phyloP scores from a whole-genome alignment of 352 stramenopile genomes.

The Globisporangium emineosum region DNA sequence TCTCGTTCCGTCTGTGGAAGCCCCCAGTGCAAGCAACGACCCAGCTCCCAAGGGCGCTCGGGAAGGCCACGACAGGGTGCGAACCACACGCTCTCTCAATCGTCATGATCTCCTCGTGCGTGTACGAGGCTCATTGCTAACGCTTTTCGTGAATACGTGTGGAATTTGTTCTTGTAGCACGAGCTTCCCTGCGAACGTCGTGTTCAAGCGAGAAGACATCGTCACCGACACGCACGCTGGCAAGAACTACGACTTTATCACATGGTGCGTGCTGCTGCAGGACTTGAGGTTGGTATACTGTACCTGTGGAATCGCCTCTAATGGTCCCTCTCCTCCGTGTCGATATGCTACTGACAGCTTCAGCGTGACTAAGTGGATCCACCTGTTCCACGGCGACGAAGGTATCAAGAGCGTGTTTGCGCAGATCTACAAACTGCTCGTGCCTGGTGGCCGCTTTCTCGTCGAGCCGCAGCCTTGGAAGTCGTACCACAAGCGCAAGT shows the following conservation, averaged over 20 bases:
- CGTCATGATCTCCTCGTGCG: not conserved
- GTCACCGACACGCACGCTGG: slow-evolving; percentile 51
- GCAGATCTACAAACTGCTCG: slow-evolving; percentile 59
- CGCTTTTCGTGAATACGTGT: not conserved
- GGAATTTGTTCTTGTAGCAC: slow-evolving; percentile 19
- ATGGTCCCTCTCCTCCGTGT: too few relatives aligned
- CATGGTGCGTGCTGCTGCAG: slow-evolving; percentile 37
- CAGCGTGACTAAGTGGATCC: slow-evolving; percentile 91
- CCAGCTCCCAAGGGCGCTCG: slow-evolving; percentile 37
- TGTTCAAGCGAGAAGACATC: slow-evolving; percentile 82
- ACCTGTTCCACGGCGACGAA: slow-evolving; percentile 86
- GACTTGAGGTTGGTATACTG: not conserved
- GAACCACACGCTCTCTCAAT: slow-evolving; percentile 8
- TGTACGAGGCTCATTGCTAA: not conserved
- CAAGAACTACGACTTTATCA: slow-evolving; percentile 78
- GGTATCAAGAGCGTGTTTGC: slow-evolving; percentile 75
- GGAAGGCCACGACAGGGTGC: slow-evolving; percentile 51
- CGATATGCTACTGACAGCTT: slow-evolving; percentile 39
- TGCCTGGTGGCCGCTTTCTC: slow-evolving; percentile 64
- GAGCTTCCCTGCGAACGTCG: slow-evolving; percentile 72
- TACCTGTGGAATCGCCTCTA: too few relatives aligned
- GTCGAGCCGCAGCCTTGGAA: slow-evolving; percentile 88
- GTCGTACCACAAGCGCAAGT: slow-evolving; percentile 86
- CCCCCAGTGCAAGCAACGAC: slow-evolving; percentile 29
- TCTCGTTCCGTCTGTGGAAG: slow-evolving; percentile 75